Base-by-base conservation (phyloP, 257 asterid species). In the Anisodus tanguticus region DNA sequence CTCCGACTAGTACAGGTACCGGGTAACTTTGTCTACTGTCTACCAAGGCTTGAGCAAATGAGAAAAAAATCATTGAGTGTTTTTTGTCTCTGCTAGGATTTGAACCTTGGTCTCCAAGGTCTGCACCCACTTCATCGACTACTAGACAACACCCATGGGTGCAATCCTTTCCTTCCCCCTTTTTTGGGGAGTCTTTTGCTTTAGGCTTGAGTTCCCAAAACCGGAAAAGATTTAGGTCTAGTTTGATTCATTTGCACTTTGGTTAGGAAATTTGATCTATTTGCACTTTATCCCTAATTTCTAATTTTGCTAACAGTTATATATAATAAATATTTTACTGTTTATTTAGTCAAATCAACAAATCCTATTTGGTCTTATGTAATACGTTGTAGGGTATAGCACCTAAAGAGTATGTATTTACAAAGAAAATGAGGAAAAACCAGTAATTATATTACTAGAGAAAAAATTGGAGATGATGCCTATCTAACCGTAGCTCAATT, bases 171-270 rank as follows among this genome's bases (percentile, higher is more conserved):
- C 19, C 19, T 8, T 69, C 10, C 78, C 53, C 78, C 53, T 39
- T 39, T 68, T 69, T 67, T n/a, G 54, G 13, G 13, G 3, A 39
- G 54, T 69, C 54, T 69, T 69, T 41, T 77, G 45, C 47, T 16
- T 53, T 53, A 53, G 81, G 47, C 64, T 26, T 8, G 64, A 77
- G 45, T 77, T 77, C 81, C 11, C 7, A 3, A 77, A 77, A 26
- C 49, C 5, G n/a, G 60, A 49, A 74, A 49, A 15, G 9, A 12
- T 54, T 11, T 11, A 74, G 22, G 62, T 49, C 45, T 74, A 49
- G 41, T 19, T 74, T 22, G 62, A 49, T 49, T 49, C 62, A 3
- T 12, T 49, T 74, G 43, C 81, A 74, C 81, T 49, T 72, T 72
- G 62, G 62, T 74, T 12, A 45, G 60, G 81, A 26, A 11, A 22